These are phyloP conservation scores for Beauveria scarabaeidicola DNA, from an alignment of 2,329 filamentous ascomycete genomes.

Conservation along the genomic window DNA sequence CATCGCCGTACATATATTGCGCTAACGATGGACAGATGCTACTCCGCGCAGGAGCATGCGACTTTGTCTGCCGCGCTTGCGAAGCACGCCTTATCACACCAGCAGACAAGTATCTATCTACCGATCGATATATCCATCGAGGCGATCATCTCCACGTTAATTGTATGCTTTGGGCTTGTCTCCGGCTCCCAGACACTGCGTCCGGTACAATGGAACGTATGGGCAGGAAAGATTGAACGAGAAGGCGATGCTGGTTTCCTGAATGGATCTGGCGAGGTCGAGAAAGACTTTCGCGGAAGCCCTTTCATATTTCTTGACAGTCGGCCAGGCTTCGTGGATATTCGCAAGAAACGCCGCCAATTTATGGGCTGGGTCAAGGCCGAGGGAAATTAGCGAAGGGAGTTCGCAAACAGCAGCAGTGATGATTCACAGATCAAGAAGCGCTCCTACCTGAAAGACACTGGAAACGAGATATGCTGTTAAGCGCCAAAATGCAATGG, in stretches of 20 bases:
- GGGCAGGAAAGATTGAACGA: conserved; percentile 77
- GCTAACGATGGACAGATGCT: conserved; percentile 56
- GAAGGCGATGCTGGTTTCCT: conserved; percentile 56
- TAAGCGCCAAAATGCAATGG: neutral
- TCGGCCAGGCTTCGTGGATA: conserved; percentile 77
- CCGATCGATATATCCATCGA: conserved; percentile 85
- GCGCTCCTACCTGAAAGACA: neutral
- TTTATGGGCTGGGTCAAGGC: conserved; percentile 66
- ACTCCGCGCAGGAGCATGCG: conserved; percentile 91
- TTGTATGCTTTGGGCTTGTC: conserved; percentile 80
- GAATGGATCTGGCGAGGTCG: conserved; percentile 52
- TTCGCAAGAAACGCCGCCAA: conserved; percentile 69
- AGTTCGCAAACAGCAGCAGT: neutral
- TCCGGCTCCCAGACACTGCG: conserved; percentile 67
- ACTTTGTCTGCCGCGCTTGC: conserved; percentile 54
- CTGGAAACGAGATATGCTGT: neutral
- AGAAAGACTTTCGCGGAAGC: conserved; percentile 64
- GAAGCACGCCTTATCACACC: conserved; percentile 34
- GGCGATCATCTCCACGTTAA: conserved; percentile 67
- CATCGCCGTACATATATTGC: too few species aligned
- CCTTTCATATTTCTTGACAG: conserved; percentile 74
- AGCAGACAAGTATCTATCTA: conserved; percentile 41
- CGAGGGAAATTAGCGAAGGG: conserved; percentile 16
- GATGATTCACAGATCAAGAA: neutral
- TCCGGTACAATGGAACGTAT: conserved; percentile 75